A percentile compares a stretch with the other conserved stretches of the same genome.
phyloP scores from a whole-genome alignment of 306 rosid species.

The Mimosa bimucronata region DNA sequence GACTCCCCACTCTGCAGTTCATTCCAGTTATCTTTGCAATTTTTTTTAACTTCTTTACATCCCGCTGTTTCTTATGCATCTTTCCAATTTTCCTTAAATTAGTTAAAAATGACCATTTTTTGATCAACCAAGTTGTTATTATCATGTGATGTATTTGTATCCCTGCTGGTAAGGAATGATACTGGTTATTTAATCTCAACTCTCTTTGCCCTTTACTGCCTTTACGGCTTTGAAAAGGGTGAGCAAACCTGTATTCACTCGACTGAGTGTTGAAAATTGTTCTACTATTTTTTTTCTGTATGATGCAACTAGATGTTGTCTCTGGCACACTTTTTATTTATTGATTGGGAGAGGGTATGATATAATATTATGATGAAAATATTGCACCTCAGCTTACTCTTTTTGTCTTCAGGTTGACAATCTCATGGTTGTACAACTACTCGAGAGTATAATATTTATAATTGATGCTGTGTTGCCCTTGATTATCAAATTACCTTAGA shows the following conservation, averaged over 20 bases:
- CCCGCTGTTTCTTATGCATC: background rate
- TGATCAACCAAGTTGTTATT: background rate
- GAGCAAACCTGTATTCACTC: background rate
- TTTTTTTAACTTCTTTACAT: background rate
- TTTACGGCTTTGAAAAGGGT: background rate
- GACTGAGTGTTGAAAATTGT: background rate
- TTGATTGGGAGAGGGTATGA: constrained; percentile 4
- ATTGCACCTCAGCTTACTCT: constrained; percentile 27
- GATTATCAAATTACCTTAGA: constrained; percentile 76
- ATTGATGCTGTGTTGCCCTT: constrained; percentile 91
- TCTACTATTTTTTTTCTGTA: background rate
- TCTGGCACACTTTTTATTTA: constrained; percentile 21
- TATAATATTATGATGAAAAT: constrained; percentile 30
- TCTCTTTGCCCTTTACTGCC: background rate
- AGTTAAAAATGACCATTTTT: background rate
- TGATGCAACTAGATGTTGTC: background rate
- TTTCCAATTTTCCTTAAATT: background rate
- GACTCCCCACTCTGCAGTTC: background rate
- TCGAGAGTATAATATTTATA: constrained; percentile 91
- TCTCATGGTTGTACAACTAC: constrained; percentile 72
- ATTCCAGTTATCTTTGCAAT: background rate
- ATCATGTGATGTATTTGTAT: background rate
- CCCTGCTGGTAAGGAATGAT: background rate
- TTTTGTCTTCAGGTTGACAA: constrained; percentile 72
- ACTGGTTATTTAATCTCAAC: background rate